phyloP scores from a whole-genome alignment of 2,329 filamentous ascomycete species.

The Monilinia fructicola region DNA sequence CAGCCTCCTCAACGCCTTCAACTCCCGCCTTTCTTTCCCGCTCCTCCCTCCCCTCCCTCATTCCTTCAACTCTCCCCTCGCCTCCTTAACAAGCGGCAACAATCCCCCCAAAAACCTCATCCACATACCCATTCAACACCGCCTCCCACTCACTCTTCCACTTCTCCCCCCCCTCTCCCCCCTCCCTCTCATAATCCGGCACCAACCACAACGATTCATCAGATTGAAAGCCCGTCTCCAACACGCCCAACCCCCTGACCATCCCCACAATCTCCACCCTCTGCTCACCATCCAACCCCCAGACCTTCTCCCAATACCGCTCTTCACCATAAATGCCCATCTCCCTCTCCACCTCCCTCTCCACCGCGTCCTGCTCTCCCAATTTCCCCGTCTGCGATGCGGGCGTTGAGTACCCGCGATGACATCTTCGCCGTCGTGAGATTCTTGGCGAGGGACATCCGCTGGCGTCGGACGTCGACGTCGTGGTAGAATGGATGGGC shows the following conservation, averaged over 20 bases:
- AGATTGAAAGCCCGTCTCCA: background rate
- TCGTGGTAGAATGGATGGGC: too few species aligned
- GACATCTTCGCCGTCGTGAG: too few species aligned
- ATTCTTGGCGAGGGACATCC: too few species aligned
- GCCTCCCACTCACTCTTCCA: slow-evolving; percentile 47
- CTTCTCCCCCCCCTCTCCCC: slow-evolving; percentile 25
- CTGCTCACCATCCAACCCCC: background rate
- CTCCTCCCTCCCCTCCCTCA: slow-evolving; percentile 1
- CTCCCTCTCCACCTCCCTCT: background rate
- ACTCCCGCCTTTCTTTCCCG: slow-evolving; percentile 21
- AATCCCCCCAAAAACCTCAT: slow-evolving; percentile 72
- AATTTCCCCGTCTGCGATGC: background rate
- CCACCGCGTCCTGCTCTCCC: too few species aligned
- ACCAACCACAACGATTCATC: background rate
- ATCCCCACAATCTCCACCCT: background rate
- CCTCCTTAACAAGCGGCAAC: slow-evolving; percentile 54
- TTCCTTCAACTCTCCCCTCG: slow-evolving; percentile 54
- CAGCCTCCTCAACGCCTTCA: slow-evolving; percentile 31
- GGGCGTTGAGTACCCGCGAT: too few species aligned
- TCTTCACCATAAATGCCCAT: background rate
- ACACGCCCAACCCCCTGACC: background rate
- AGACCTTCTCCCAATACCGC: background rate
- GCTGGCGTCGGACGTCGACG: too few species aligned
- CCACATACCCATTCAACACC: slow-evolving; percentile 57
- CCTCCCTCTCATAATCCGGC: background rate